Evolutionary conservation across 2,329 filamentous ascomycete species (phyloP).

Genomic region (Colletotrichum camelliae): DNA sequence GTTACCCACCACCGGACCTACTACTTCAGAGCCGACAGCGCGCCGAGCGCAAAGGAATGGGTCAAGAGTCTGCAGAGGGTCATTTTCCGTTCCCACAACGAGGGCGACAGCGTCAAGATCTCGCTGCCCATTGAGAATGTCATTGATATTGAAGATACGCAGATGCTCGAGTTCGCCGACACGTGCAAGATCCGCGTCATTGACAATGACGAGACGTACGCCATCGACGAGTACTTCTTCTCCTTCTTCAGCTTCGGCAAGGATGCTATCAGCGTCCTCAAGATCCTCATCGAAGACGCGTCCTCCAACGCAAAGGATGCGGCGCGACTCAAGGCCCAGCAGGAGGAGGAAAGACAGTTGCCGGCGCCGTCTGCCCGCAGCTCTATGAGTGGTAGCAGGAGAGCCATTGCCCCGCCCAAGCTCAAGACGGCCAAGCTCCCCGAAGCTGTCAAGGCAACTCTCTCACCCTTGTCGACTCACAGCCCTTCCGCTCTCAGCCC

Average conservation of each 20-base stretch:
- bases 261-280: conserved; percentile 82
- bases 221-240: conserved; percentile 98
- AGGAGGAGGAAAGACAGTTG: neutral
- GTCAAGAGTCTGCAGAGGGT: conserved; percentile 92
- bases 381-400: conserved; percentile 19
- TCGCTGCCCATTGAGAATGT: conserved; percentile 88
- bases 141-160: conserved; percentile 90
- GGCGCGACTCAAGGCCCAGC: neutral
- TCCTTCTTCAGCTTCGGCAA: conserved; percentile 89
- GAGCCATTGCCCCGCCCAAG: conserved; percentile 27
- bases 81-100: conserved; percentile 94
- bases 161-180: conserved; percentile 89
- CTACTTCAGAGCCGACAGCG: conserved; percentile 87
- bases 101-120: conserved; percentile 96
- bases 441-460: conserved; percentile 66
- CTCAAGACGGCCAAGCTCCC: conserved; percentile 48
- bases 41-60: conserved; percentile 92
- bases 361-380: conserved; percentile 20
- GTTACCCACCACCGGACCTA: conserved; percentile 84
- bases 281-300: conserved; percentile 72
- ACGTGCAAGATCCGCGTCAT: conserved; percentile 93
- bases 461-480: conserved; percentile 56
- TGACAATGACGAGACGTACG: conserved; percentile 92
- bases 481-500: conserved; percentile 53
- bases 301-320: conserved; percentile 37